Evolutionary conservation across 129 eudicot genomes (phyloP), one percentile per base, ranked within the genome.

Genomic region (Lonicera japonica): DNA sequence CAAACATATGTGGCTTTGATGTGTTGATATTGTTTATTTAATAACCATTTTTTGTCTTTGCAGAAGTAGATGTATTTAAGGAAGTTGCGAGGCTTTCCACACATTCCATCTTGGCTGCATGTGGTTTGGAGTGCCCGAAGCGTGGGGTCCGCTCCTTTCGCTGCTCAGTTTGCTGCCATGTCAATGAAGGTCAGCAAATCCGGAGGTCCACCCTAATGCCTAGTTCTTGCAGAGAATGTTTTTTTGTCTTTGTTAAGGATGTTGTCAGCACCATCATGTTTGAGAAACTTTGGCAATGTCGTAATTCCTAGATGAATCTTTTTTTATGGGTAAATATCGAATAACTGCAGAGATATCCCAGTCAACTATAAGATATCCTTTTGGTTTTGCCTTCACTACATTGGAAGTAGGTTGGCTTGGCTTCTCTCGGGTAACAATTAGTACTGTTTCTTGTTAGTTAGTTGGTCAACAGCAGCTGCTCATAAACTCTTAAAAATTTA

Each of bases 11-110:
- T n/a, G n/a, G n/a, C n/a, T n/a, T n/a, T n/a, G n/a, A n/a, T n/a
- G n/a, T n/a, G n/a, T n/a, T n/a, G n/a, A n/a, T n/a, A 29, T 29
- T 29, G 6, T 29, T 29, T 29, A 1, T 29, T 29, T 60, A n/a
- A n/a, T n/a, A n/a, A n/a, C n/a, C 36, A 8, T n/a, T 62, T 52
- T 21, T 58, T 34, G 11, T 60, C 13, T 34, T 19, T 79, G 70
- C 87, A 90, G 97, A 75, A 56, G 79, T 63, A 67, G 81, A 64
- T 65, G 78, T 65, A 46, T 87, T 91, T 36, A 91, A 91, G 74
- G 86, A 84, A 70, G 79, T 87, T 24, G 95, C 97, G 23, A 82
- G 95, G 65, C 81, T 56, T 34, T 79, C 97, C 12, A 91, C 97
- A 8, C 97, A 91, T 61, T 72, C 86, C 18, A 84, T 87, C 57